These are phyloP conservation scores for Amanita thiersii DNA, from an alignment of 768 basidiomycete genomes.

Conservation along the genomic window DNA sequence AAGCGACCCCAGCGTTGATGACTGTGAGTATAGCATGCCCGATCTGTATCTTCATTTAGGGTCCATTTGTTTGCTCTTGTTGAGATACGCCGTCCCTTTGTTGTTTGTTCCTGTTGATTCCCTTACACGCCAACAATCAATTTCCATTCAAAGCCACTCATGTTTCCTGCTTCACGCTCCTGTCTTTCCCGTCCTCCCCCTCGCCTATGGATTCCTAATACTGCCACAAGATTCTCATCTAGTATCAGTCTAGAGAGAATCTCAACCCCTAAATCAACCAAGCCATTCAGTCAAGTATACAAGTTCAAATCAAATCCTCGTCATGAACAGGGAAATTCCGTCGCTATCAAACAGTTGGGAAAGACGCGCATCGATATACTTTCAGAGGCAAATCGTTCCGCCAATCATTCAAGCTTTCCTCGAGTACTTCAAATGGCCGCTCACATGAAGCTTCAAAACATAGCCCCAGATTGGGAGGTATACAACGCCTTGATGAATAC, in stretches of 20 bases:
- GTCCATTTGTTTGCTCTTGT: conserved; percentile 4
- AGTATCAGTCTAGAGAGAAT: not conserved
- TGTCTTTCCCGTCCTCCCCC: not conserved
- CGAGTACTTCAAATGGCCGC: conserved; percentile 36
- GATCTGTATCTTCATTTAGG: too few species aligned
- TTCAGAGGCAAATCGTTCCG: conserved; percentile 17
- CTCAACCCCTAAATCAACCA: not conserved
- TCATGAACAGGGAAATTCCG: conserved; percentile 3
- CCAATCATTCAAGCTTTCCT: conserved; percentile 24
- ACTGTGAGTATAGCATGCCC: not conserved
- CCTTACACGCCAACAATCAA: not conserved
- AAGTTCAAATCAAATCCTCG: conserved; percentile 7
- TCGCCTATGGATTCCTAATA: not conserved
- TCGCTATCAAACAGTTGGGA: conserved; percentile 1
- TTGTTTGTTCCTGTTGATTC: too few species aligned
- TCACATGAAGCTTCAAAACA: conserved; percentile 48
- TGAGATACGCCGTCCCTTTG: too few species aligned
- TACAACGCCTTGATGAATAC: conserved; percentile 53
- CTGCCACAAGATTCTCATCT: not conserved
- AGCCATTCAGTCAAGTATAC: conserved; percentile 5
- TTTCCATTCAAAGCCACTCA: not conserved
- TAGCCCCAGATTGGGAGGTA: conserved; percentile 44
- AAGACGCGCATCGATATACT: conserved; percentile 22
- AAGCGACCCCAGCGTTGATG: not conserved
- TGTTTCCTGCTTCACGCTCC: not conserved